These are phyloP conservation scores for Aureobasidium uvarum DNA, from an alignment of 2,329 filamentous ascomycete species.

Conservation along the genomic window DNA sequence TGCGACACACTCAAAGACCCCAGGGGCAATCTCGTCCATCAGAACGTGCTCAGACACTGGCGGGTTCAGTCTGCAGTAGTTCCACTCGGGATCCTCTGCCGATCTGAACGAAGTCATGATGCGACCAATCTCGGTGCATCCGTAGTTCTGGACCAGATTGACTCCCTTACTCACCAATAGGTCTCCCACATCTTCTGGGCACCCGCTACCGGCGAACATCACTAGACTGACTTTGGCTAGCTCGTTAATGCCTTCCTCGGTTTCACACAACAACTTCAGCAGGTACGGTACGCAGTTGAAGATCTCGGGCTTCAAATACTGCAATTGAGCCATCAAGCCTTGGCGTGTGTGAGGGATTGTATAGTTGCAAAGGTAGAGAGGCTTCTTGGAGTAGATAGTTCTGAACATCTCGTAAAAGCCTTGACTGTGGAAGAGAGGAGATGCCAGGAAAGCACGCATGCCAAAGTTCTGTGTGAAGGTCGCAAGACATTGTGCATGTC, in stretches of 20 bases:
- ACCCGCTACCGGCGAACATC: constrained; percentile 38
- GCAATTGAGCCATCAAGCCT: constrained; percentile 35
- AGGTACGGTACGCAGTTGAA: constrained; percentile 64
- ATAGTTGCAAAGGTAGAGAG: constrained; percentile 56
- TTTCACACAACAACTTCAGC: constrained; percentile 62
- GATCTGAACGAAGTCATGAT: constrained; percentile 60
- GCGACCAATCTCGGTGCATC: constrained; percentile 36
- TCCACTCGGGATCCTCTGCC: constrained; percentile 57
- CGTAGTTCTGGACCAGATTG: constrained; percentile 40
- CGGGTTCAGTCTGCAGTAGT: constrained; percentile 51
- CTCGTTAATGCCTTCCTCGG: constrained; percentile 48
- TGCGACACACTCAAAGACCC: constrained; percentile 47
- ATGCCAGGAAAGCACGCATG: constrained; percentile 54
- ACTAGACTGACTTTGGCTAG: constrained; percentile 36
- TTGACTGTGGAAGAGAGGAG: constrained; percentile 61
- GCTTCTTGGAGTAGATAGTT: constrained; percentile 52
- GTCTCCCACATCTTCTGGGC: constrained; percentile 39
- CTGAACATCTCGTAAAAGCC: constrained; percentile 57
- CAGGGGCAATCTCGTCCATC: constrained; percentile 40
- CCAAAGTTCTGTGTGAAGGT: constrained; percentile 51
- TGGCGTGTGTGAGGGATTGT: constrained; percentile 53
- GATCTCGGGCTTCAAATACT: constrained; percentile 46
- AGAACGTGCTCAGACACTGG: constrained; percentile 34
- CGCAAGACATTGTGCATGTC: constrained; percentile 52
- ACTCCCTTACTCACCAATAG: constrained; percentile 37